Evolutionary conservation across 208 protist species (phyloP).

Genomic region (Acanthamoeba triangularis): DNA sequence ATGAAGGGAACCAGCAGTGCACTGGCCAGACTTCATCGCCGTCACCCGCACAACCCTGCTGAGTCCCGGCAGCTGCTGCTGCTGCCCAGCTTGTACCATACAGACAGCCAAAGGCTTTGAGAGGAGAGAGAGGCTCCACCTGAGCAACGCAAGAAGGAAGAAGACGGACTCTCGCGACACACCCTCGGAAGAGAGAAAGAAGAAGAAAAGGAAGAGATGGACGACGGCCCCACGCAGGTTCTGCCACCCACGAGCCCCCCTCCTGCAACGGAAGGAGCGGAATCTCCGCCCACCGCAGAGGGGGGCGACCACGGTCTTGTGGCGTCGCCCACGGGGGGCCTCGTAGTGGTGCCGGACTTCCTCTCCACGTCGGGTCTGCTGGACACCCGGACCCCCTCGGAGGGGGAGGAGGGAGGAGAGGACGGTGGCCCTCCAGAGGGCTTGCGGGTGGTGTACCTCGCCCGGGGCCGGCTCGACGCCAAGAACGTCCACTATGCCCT

Average conservation of each 20-base stretch:
- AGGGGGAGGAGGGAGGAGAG: background rate
- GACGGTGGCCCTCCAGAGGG: background rate
- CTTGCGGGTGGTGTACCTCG: background rate
- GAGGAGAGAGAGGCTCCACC: background rate
- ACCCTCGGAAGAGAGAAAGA: background rate
- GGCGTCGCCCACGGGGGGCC: background rate
- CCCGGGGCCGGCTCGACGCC: background rate
- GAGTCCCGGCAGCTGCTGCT: no score
- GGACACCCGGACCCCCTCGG: background rate
- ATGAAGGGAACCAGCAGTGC: no score
- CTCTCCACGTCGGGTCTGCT: background rate
- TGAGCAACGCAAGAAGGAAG: background rate
- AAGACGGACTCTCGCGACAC: background rate
- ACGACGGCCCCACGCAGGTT: background rate
- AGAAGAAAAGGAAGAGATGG: background rate
- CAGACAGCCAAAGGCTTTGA: no score
- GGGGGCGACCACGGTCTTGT: background rate
- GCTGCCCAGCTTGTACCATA: no score
- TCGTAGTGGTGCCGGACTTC: background rate
- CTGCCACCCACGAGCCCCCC: background rate
- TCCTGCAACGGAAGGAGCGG: background rate
- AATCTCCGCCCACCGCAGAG: background rate
- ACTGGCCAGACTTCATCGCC: no score
- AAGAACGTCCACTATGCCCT: conserved; percentile 47
- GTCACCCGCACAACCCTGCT: no score